Percentiles rank a stretch among this genome's conserved stretches.
These are phyloP conservation scores for Lasiodiplodia sp. DNA, from an alignment of 2,329 filamentous ascomycete species.

Conservation along the genomic window DNA sequence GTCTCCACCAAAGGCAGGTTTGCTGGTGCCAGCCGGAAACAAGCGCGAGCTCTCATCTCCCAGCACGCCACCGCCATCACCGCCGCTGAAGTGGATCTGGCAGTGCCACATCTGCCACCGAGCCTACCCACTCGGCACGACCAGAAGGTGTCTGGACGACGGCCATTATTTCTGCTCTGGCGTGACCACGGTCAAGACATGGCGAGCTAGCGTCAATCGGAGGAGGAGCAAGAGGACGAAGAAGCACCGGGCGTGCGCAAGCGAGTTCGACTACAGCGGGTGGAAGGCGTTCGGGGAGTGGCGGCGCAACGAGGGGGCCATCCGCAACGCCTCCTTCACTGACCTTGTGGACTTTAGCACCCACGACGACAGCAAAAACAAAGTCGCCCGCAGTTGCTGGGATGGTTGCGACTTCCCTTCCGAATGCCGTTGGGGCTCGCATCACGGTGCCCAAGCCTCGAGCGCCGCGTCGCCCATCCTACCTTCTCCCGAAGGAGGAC, in stretches of 20 bases:
- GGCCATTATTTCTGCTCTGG: conserved; percentile 63
- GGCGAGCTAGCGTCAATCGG: conserved; percentile 34
- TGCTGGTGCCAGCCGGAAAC: neutral
- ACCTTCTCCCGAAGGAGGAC: neutral
- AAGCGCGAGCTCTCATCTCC: conserved; percentile 31
- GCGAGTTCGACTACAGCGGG: conserved; percentile 61
- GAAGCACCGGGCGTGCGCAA: conserved; percentile 49
- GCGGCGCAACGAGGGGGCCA: conserved; percentile 42
- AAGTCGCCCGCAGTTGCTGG: conserved; percentile 50
- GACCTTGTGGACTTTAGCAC: conserved; percentile 23
- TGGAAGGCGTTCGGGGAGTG: conserved; percentile 59
- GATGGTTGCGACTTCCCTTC: conserved; percentile 54
- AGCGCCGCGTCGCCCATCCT: neutral
- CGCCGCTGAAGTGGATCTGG: conserved; percentile 59
- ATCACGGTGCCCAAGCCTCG: conserved; percentile 10
- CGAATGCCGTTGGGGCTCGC: conserved; percentile 52
- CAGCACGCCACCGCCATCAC: conserved; percentile 36
- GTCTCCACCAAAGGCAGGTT: neutral
- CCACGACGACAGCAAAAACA: conserved; percentile 33
- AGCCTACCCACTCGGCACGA: conserved; percentile 57
- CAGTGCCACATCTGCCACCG: conserved; percentile 60
- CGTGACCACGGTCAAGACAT: conserved; percentile 47
- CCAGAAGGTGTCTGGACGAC: conserved; percentile 61
- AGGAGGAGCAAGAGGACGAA: conserved; percentile 40
- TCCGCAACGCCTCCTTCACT: conserved; percentile 34